These are phyloP conservation scores for Trichoderma aggressivum DNA, from an alignment of 2,329 filamentous ascomycete species.

Conservation along the genomic window DNA sequence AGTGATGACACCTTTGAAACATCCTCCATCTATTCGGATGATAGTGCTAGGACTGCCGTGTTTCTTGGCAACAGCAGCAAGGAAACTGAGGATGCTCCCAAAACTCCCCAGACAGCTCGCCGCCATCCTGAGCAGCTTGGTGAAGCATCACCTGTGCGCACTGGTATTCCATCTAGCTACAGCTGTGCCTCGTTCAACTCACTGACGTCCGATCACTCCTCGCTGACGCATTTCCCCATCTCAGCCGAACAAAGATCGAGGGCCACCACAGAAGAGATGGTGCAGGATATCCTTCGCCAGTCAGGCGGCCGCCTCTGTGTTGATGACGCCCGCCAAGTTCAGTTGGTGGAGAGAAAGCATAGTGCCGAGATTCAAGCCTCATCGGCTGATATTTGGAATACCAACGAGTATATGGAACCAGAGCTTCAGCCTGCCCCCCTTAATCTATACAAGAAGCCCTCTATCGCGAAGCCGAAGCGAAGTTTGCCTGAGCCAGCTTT, in stretches of 20 bases:
- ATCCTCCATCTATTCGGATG: conserved; percentile 26
- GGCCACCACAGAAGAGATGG: conserved; percentile 26
- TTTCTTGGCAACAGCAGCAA: conserved; percentile 5
- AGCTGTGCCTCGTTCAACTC: conserved; percentile 20
- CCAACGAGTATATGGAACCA: conserved; percentile 22
- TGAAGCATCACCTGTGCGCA: not conserved
- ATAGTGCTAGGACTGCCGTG: conserved; percentile 22
- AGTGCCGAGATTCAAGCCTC: conserved; percentile 21
- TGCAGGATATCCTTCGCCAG: conserved; percentile 25
- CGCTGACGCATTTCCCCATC: conserved; percentile 31
- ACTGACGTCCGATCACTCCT: conserved; percentile 21
- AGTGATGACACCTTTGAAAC: conserved; percentile 20
- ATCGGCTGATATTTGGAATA: conserved; percentile 25
- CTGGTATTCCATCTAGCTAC: conserved; percentile 7
- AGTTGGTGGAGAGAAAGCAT: conserved; percentile 22
- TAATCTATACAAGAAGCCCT: conserved; percentile 19
- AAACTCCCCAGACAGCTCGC: not conserved
- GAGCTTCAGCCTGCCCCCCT: conserved; percentile 28
- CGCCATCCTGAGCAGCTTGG: not conserved
- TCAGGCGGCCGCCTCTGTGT: conserved; percentile 24
- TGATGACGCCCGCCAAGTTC: conserved; percentile 21
- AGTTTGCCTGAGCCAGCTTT: not conserved
- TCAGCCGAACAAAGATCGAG: conserved; percentile 24
- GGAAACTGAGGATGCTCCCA: not conserved
- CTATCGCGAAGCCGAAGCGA: not conserved